A percentile compares a stretch with the other conserved stretches of the same genome.
phyloP scores from a whole-genome alignment of 2,329 filamentous ascomycete genomes.

The Ceratocystis harringtonii region DNA sequence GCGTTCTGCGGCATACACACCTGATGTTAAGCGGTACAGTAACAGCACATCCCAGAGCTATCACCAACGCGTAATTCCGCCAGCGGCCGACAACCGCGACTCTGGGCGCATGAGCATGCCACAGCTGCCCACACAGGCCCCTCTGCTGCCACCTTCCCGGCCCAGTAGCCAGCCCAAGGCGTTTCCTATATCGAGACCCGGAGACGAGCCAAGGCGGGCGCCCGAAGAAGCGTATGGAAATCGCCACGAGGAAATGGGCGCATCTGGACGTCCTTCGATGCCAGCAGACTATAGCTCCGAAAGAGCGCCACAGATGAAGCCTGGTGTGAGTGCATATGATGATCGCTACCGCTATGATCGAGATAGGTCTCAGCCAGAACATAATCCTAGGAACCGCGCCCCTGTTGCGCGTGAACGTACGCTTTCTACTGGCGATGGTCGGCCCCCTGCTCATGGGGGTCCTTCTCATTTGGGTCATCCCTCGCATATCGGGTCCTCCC shows the following conservation, averaged over 20 bases:
- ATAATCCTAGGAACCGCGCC: conserved; percentile 4
- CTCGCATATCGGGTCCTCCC: background rate
- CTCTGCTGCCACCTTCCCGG: conserved; percentile 31
- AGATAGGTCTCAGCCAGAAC: conserved; percentile 11
- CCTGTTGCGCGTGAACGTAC: conserved; percentile 5
- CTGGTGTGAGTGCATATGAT: conserved; percentile 30
- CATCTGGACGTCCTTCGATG: conserved; percentile 23
- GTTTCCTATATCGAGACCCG: conserved; percentile 28
- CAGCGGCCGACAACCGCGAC: conserved; percentile 30
- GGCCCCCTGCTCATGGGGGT: conserved; percentile 5
- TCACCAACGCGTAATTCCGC: conserved; percentile 34
- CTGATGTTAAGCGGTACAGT: conserved; percentile 40
- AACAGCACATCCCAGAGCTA: conserved; percentile 42
- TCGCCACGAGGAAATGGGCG: conserved; percentile 29
- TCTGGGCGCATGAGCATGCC: conserved; percentile 20
- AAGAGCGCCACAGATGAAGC: conserved; percentile 29
- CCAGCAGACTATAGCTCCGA: conserved; percentile 40
- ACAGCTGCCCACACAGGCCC: conserved; percentile 18
- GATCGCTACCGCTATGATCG: conserved; percentile 37
- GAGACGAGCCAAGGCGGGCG: conserved; percentile 32
- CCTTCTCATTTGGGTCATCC: background rate
- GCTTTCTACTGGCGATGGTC: conserved; percentile 8
- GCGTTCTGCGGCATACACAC: conserved; percentile 35
- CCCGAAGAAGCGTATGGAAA: conserved; percentile 33
- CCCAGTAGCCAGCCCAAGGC: conserved; percentile 39